Base-by-base conservation (phyloP, 1,284 basidiomycete genomes). In the Sporisorium iseilematis-ciliati region DNA sequence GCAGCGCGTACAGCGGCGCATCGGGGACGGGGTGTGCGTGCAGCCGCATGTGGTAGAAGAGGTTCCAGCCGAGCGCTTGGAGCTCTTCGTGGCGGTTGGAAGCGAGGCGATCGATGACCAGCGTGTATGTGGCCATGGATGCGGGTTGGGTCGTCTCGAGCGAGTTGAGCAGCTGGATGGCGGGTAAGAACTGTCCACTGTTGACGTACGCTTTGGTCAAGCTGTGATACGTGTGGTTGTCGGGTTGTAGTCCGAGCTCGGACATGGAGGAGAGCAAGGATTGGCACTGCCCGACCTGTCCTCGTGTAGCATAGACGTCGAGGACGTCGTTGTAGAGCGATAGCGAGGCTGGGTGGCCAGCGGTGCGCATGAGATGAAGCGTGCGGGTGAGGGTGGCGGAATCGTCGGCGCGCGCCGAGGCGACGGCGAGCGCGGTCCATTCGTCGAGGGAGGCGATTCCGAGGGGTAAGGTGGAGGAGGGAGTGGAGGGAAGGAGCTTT, bases 1-100 rank as follows among this genome's bases (percentile, higher is more conserved):
- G 97, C 26, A 90, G 85, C 0, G 91, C 89, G 85, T 95, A 99
- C 6, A 95, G 86, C 18, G 89, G 86, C 3, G 88, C 88, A 68
- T 92, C 91, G 0, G 96, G 95, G 2, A 88, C 86, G 0, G 94
- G 91, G 82, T 99, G 94, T 0, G 95, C 93, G 7, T 92, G 91
- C 58, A 97, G 93, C 57, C 97, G 93, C 93, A 97, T 97, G 84
- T 98, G 95, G 2, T 92, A 88, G 84, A 94, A 98, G 25, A 98
- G 88, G 80, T 97, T 93, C 93, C 93, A 97, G 2, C 65, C 78
- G 12, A 76, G 18, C 11, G 70, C 65, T 31, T 78, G 73, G 18
- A 79, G 6, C 29, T 68, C 77, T 3, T 38, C 35, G 35, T 12
- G 35, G 12, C 11, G 1, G 16, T 38, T 14, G 12, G 35, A 38